Evolutionary conservation across 148 eudicot genomes (phyloP).

Genomic region (Nepenthes mirabilis): DNA sequence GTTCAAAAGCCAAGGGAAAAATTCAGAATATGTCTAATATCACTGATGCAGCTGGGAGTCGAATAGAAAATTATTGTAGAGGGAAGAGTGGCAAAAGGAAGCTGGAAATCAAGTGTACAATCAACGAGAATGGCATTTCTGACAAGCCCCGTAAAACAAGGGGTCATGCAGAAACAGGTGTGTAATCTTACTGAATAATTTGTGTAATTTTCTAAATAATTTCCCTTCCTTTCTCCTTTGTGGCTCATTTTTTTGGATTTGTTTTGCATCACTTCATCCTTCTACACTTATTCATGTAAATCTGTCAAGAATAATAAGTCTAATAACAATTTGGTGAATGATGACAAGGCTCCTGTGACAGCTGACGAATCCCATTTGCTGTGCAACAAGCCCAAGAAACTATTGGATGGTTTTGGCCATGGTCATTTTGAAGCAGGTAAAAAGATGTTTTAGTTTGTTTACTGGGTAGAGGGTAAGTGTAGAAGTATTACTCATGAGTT

Average conservation of each 20-base stretch:
- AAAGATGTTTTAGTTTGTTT: conserved; percentile 1
- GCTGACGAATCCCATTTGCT: conserved; percentile 24
- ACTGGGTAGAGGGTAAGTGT: background rate
- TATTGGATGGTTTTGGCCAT: conserved; percentile 32
- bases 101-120: too few relatives aligned
- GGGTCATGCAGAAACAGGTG: too few relatives aligned
- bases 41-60: too few relatives aligned
- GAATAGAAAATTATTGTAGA: too few relatives aligned
- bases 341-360: conserved; percentile 21
- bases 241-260: background rate
- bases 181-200: too few relatives aligned
- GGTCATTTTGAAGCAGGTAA: conserved; percentile 71
- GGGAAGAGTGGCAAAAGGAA: too few relatives aligned
- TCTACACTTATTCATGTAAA: conserved; percentile 7
- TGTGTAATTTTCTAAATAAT: too few relatives aligned
- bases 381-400: conserved; percentile 38
- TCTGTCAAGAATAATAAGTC: conserved; percentile 45
- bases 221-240: too few relatives aligned
- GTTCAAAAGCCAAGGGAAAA: too few relatives aligned
- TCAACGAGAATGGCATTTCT: too few relatives aligned
- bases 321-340: conserved; percentile 13
- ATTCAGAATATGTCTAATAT: too few relatives aligned
- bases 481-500: background rate
- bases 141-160: too few relatives aligned
- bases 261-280: background rate